Evolutionary conservation across 2,329 filamentous ascomycete species (phyloP), one percentile per base, ranked within the genome.

Genomic region (Knoxdaviesia proteae): DNA sequence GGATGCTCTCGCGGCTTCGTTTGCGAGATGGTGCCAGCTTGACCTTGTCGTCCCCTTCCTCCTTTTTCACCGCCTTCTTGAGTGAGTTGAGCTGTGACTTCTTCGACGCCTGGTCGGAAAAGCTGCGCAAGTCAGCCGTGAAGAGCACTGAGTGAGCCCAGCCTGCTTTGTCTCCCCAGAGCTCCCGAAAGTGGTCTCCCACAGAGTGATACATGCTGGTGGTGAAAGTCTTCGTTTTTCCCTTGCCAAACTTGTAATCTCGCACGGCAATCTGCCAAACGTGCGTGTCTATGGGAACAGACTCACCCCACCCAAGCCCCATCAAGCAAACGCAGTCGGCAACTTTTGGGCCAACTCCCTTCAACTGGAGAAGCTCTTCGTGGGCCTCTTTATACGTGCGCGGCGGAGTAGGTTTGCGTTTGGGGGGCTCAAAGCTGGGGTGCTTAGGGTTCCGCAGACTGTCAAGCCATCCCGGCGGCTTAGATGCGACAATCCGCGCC

Each of bases 61-160:
- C 36, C 34, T 52, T 44, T 38, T 39, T 52, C 9, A 48, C 40
- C 7, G 49, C 43, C 4, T 36, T 44, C 40, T 48, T 45, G 2
- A 49, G 6, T 34, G 30, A 40, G 11, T 36, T 1, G 8, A 38
- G 20, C 20, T 46, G 46, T 33, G 47, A 32, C 33, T 54, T 50
- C 7, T 45, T 41, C 8, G 46, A 44, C 10, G 66, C 61, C 39
- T 71, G 68, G 49, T 83, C 80, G 0, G 86, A 79, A 53, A 96
- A 96, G 0, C 83, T 74, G 53, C 75, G 81, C 44, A 98, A 59
- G 54, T 98, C 87, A 0, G 90, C 92, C 0, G 90, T 93, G 54
- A 98, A 98, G 8, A 98, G 66, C 6, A 98, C 90, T 3, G 84
- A 93, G 61, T 98, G 90, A 7, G 92, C 90, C 92, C 92, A 98